Evolutionary conservation across 306 rosid genomes (phyloP).

Genomic region (cucumber (Cucumis sativus)): DNA sequence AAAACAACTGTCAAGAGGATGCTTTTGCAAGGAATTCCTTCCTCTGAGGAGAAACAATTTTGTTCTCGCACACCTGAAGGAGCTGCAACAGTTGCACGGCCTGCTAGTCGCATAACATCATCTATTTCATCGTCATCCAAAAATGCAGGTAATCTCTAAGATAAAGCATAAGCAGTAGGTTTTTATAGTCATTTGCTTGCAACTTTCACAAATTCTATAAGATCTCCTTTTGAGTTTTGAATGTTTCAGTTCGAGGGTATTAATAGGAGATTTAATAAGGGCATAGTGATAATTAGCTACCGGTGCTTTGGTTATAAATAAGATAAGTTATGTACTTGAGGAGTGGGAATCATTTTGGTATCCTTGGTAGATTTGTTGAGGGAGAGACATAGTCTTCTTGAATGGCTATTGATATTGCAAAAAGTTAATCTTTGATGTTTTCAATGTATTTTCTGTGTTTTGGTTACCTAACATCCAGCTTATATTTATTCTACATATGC

Average conservation of each 20-base stretch:
- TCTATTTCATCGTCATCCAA: slow-evolving; percentile 23
- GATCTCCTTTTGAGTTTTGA: slow-evolving; percentile 2
- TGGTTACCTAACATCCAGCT: slow-evolving; percentile 2
- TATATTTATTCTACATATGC: slow-evolving; percentile 18
- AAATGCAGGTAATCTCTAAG: slow-evolving; percentile 24
- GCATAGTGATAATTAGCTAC: too few relatives aligned
- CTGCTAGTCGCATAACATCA: slow-evolving; percentile 20
- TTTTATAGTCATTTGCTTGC: background rate
- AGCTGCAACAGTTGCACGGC: slow-evolving; percentile 28
- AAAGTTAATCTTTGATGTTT: too few relatives aligned
- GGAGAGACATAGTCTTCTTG: too few relatives aligned
- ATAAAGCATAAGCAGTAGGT: background rate
- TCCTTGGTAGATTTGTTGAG: too few relatives aligned
- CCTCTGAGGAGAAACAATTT: slow-evolving; percentile 21
- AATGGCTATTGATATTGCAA: too few relatives aligned
- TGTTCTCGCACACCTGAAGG: slow-evolving; percentile 21
- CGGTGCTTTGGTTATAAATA: too few relatives aligned
- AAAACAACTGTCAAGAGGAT: slow-evolving; percentile 63
- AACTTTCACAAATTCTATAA: background rate
- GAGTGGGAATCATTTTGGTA: too few relatives aligned
- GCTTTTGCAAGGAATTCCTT: slow-evolving; percentile 47
- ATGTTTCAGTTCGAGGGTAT: slow-evolving; percentile 1
- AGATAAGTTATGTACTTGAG: too few relatives aligned
- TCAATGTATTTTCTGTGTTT: too few relatives aligned
- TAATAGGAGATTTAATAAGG: too few relatives aligned